Conservation (phyloP, 2,329 filamentous ascomycete genomes). For the Ophiostoma piceae region DNA sequence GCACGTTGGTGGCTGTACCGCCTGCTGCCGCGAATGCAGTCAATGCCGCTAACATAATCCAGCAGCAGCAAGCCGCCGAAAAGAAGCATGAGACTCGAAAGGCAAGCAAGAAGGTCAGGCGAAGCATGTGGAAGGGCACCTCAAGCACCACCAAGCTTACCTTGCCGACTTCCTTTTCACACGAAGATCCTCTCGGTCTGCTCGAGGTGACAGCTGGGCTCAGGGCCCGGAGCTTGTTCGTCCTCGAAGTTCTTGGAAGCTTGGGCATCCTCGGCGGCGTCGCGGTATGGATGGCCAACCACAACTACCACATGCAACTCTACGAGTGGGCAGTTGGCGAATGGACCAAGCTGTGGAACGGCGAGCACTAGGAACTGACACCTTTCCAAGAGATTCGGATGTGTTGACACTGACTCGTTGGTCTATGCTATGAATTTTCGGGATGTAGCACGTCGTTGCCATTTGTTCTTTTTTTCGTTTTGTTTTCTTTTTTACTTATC, state of each 20-base stretch:
- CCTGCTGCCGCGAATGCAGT: slow-evolving; percentile 13
- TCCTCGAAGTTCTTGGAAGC: slow-evolving; percentile 68
- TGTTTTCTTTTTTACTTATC: neutral
- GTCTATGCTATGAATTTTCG: neutral
- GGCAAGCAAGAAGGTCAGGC: slow-evolving; percentile 22
- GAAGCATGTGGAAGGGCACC: slow-evolving; percentile 25
- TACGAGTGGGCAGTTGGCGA: slow-evolving; percentile 31
- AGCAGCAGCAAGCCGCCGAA: neutral
- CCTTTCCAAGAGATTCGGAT: neutral
- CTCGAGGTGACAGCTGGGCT: slow-evolving; percentile 64
- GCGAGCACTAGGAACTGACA: slow-evolving; percentile 21
- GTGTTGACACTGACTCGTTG: neutral
- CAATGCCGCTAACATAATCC: neutral
- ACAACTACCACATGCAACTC: slow-evolving; percentile 31
- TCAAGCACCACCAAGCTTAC: neutral
- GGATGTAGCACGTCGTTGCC: neutral
- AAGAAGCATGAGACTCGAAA: slow-evolving; percentile 1
- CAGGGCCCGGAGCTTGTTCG: slow-evolving; percentile 58
- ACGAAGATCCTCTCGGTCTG: slow-evolving; percentile 74
- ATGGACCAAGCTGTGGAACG: slow-evolving; percentile 33
- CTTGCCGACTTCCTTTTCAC: slow-evolving; percentile 35
- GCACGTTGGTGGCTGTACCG: slow-evolving; percentile 50
- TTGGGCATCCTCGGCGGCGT: slow-evolving; percentile 69
- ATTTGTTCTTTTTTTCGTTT: neutral
- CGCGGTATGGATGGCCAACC: slow-evolving; percentile 52